Percentiles rank a stretch among this genome's conserved stretches.
phyloP scores from a whole-genome alignment of 2,329 filamentous ascomycete species.

The Colletotrichum shisoi region DNA sequence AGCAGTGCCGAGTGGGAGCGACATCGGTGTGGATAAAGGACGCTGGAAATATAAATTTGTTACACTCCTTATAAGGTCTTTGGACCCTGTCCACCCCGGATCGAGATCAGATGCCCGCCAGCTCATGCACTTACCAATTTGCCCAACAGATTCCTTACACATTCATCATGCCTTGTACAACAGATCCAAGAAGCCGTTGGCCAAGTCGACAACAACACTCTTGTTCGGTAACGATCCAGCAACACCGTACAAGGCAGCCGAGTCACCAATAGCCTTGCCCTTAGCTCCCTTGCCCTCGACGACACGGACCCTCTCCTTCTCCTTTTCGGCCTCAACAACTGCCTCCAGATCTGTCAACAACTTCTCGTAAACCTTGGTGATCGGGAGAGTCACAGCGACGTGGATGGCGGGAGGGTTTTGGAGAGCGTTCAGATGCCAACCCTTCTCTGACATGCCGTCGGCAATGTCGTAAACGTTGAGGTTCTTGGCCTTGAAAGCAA shows the following conservation, averaged over 20 bases:
- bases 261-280: slow-evolving; percentile 76
- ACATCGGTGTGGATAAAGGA: slow-evolving; percentile 8
- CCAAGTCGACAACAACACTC: slow-evolving; percentile 89
- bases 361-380: slow-evolving; percentile 80
- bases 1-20: not conserved
- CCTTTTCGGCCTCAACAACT: slow-evolving; percentile 75
- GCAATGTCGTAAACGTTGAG: slow-evolving; percentile 94
- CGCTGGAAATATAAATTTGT: slow-evolving; percentile 21
- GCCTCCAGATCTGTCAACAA: slow-evolving; percentile 76
- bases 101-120: slow-evolving; percentile 31
- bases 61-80: slow-evolving; percentile 17
- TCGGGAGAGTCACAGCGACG: slow-evolving; percentile 89
- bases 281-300: slow-evolving; percentile 72
- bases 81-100: slow-evolving; percentile 16
- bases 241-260: slow-evolving; percentile 91
- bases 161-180: slow-evolving; percentile 77
- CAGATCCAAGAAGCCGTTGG: slow-evolving; percentile 89
- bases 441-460: slow-evolving; percentile 81
- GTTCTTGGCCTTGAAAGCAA: slow-evolving; percentile 84
- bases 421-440: slow-evolving; percentile 95
- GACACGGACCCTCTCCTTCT: slow-evolving; percentile 77
- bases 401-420: slow-evolving; percentile 93
- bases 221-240: slow-evolving; percentile 95
- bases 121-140: slow-evolving; percentile 33
- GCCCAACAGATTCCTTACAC: not conserved